These are phyloP conservation scores for Ophiobolus disseminans DNA, from an alignment of 2,329 filamentous ascomycete species.

Conservation along the genomic window DNA sequence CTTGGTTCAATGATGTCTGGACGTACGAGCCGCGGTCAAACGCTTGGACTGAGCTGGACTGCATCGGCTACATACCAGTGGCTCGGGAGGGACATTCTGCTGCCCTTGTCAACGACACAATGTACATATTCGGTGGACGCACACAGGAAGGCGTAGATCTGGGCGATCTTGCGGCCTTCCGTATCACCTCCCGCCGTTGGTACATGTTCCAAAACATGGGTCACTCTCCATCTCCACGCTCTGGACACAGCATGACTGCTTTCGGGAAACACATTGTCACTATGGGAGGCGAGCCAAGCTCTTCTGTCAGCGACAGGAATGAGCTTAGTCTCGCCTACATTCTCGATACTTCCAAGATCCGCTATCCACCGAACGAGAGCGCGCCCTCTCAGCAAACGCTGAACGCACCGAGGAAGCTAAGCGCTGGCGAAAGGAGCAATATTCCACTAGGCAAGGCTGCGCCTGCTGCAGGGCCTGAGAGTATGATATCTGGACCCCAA, in stretches of 20 bases:
- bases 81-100: constrained; percentile 94
- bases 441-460: constrained; percentile 46
- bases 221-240: constrained; percentile 88
- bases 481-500: constrained; percentile 44
- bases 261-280: constrained; percentile 93
- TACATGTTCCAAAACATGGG: constrained; percentile 99
- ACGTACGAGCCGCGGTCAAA: constrained; percentile 86
- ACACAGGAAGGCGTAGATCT: constrained; percentile 92
- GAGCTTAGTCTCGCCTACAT: constrained; percentile 91
- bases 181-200: constrained; percentile 85
- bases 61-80: constrained; percentile 95
- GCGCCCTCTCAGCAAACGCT: constrained; percentile 39
- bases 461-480: constrained; percentile 52
- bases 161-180: constrained; percentile 88
- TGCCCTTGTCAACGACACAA: constrained; percentile 92
- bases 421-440: constrained; percentile 56
- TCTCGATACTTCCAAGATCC: constrained; percentile 92
- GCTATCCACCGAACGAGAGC: constrained; percentile 81
- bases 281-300: constrained; percentile 92
- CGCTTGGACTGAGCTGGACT: constrained; percentile 86
- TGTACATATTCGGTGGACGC: constrained; percentile 98
- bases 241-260: constrained; percentile 96
- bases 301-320: constrained; percentile 77
- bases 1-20: constrained; percentile 99
- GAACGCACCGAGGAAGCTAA: constrained; percentile 53